Conservation (phyloP, 345 rosid species). For the Draba incana region DNA sequence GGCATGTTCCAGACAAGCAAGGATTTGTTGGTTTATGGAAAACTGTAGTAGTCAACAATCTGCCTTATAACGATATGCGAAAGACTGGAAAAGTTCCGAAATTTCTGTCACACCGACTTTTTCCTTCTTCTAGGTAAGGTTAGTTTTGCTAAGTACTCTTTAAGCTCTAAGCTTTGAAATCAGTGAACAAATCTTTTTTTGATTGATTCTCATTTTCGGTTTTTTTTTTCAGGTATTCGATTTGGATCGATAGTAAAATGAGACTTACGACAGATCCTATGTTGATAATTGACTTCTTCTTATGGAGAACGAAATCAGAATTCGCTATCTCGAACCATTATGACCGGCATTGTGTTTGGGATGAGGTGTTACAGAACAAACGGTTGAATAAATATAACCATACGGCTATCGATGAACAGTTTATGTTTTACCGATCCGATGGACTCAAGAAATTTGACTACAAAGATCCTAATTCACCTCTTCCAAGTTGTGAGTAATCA, state of each 20-base stretch:
- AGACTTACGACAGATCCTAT: constrained; percentile 82
- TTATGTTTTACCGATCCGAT: constrained; percentile 66
- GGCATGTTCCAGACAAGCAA: constrained; percentile 68
- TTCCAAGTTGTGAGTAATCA: constrained; percentile 77
- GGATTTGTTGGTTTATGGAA: constrained; percentile 89
- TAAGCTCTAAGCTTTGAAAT: constrained; percentile 25
- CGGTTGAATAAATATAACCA: constrained; percentile 75
- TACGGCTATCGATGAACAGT: constrained; percentile 78
- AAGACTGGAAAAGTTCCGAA: constrained; percentile 96
- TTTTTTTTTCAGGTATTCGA: constrained; percentile 68
- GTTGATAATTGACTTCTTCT: constrained; percentile 75
- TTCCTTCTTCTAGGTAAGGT: constrained; percentile 85
- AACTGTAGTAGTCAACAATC: constrained; percentile 69
- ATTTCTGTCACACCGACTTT: constrained; percentile 86
- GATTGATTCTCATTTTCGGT: not conserved
- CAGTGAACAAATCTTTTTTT: not conserved
- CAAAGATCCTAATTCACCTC: constrained; percentile 59
- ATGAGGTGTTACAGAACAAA: constrained; percentile 87
- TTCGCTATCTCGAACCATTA: constrained; percentile 97
- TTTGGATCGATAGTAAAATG: constrained; percentile 97
- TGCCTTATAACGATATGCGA: constrained; percentile 80
- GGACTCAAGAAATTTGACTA: constrained; percentile 79
- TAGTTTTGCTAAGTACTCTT: constrained; percentile 37
- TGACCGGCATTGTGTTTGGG: constrained; percentile 95
- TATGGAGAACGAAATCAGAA: constrained; percentile 83